Percentiles rank a stretch among this genome's conserved stretches.
Conservation (phyloP, 2,329 filamentous ascomycete species). For the Thermothelomyces thermophilus region DNA sequence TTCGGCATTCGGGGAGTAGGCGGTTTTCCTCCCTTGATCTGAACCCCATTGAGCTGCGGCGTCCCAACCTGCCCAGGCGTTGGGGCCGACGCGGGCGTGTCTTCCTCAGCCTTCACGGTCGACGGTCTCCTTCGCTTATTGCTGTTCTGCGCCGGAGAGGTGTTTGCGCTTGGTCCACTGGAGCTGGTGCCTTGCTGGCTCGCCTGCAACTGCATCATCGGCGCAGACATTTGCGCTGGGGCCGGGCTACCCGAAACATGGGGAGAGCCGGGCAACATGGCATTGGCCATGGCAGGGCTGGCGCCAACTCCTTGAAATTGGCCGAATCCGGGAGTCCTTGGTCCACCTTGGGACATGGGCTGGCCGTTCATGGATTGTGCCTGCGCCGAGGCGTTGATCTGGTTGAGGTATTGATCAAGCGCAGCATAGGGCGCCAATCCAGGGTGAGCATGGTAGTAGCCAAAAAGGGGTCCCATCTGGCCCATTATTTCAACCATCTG, state of each 20-base stretch:
- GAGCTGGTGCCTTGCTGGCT: conserved; percentile 63
- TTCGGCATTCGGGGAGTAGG: conserved; percentile 52
- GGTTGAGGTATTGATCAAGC: conserved; percentile 53
- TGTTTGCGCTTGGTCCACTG: conserved; percentile 61
- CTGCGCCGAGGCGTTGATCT: conserved; percentile 36
- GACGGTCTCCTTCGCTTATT: conserved; percentile 54
- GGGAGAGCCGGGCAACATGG: conserved; percentile 56
- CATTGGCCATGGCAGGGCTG: conserved; percentile 54
- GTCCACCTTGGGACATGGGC: conserved; percentile 39
- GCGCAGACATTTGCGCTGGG: conserved; percentile 56
- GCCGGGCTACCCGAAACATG: conserved; percentile 53
- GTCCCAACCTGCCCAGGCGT: conserved; percentile 39
- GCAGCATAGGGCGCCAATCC: conserved; percentile 50
- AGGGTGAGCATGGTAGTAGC: conserved; percentile 49
- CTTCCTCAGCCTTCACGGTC: conserved; percentile 52
- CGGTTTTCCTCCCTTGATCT: conserved; percentile 47
- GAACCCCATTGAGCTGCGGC: conserved; percentile 46
- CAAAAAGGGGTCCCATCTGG: conserved; percentile 59
- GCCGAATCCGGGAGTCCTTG: conserved; percentile 48
- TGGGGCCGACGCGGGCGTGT: conserved; percentile 40
- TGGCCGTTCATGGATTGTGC: conserved; percentile 43
- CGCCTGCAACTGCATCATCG: conserved; percentile 59
- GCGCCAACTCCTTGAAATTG: conserved; percentile 55
- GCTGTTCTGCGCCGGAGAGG: conserved; percentile 48
- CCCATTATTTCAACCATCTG: conserved; percentile 61